phyloP scores from a whole-genome alignment of 805 yeast species.

The Wickerhamomyces ciferrii region DNA sequence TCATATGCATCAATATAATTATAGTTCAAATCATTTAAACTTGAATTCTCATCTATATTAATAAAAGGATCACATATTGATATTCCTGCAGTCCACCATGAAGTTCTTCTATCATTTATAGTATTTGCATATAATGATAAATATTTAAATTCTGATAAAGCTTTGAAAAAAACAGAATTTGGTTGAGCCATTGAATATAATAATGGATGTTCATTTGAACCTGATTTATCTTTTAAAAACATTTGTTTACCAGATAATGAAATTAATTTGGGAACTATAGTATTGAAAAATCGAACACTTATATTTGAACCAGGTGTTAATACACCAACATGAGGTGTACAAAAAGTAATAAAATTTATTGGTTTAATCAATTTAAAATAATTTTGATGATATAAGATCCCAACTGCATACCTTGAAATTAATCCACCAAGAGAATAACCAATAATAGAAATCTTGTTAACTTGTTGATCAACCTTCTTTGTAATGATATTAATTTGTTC shows the following conservation, averaged over 20 bases:
- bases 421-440: constrained; percentile 89
- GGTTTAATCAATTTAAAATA: constrained; percentile 53
- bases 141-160: constrained; percentile 46
- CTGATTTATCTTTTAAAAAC: constrained; percentile 48
- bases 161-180: constrained; percentile 52
- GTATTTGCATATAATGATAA: constrained; percentile 68
- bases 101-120: constrained; percentile 73
- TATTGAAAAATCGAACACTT: constrained; percentile 52
- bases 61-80: constrained; percentile 56
- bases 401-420: constrained; percentile 72
- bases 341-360: constrained; percentile 53
- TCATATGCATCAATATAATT: constrained; percentile 46
- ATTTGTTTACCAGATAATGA: constrained; percentile 74
- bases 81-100: constrained; percentile 81
- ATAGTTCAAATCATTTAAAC: constrained; percentile 32
- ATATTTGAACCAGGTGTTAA: constrained; percentile 52
- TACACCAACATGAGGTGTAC: constrained; percentile 68
- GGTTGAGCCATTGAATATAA: constrained; percentile 62
- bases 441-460: constrained; percentile 63
- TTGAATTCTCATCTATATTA: constrained; percentile 36
- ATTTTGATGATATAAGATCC: constrained; percentile 52
- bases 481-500: constrained; percentile 26
- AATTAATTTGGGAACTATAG: constrained; percentile 55
- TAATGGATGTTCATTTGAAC: constrained; percentile 39
- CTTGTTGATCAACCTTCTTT: constrained; percentile 27